Evolutionary conservation across 257 asterid genomes (phyloP), one percentile per base, ranked within the genome.

Genomic region (Scutellaria barbata): DNA sequence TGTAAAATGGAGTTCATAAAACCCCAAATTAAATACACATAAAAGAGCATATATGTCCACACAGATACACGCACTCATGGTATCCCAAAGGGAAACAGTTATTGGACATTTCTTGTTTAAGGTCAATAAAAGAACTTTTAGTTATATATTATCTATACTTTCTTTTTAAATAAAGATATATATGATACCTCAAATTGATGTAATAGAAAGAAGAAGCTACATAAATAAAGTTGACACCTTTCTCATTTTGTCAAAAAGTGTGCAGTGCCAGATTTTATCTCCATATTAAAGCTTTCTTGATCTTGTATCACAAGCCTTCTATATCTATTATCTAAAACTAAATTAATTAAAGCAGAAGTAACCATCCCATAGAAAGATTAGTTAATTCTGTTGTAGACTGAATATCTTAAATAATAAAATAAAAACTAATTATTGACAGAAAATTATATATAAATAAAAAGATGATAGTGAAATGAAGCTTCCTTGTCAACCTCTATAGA

Each of bases 241-340:
- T 80, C 80, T 71, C 73, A 70, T 81, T 77, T 77, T 77, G 85
- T 81, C 82, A 81, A 81, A 81, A 81, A 30, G 85, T 69, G 66
- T 53, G 72, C 72, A 77, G 77, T 69, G 13, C 12, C 37, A 9
- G 20, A 58, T 56, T 60, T 68, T 30, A 66, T 78, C 60, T 51
- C 18, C 48, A 18, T 37, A 30, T 30, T 6, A 25, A 73, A 45
- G 71, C 71, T 65, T 58, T 53, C 42, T 41, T 66, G 6, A 52
- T 66, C 80, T 79, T 79, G 57, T 30, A 30, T 37, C 54, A 45
- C 81, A 72, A 73, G 76, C 50, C 18, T 37, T 61, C 35, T 17
- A 41, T 37, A 10, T 17, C 59, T 51, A 53, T 57, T 33, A 40
- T 40, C 51, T 43, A 13, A 50, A 60, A 54, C 22, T 22, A 20